phyloP scores from a whole-genome alignment of 805 yeast species.

The Suhomyces sp. region DNA sequence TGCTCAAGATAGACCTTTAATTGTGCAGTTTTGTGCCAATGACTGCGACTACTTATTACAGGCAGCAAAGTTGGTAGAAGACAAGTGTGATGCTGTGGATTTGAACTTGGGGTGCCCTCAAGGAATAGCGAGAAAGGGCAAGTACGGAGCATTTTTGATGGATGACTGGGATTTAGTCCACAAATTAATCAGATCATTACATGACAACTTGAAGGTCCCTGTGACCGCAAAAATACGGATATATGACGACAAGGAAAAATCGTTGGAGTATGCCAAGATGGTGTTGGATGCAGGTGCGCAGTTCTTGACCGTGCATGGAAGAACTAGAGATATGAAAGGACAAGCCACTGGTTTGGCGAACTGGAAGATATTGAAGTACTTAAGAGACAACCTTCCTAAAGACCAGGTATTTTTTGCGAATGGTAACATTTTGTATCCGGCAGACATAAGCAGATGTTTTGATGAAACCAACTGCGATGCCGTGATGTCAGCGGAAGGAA shows the following conservation, averaged over 20 bases:
- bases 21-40: conserved; percentile 96
- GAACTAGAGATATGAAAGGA: conserved; percentile 97
- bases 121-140: conserved; percentile 92
- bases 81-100: conserved; percentile 92
- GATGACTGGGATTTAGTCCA: conserved; percentile 91
- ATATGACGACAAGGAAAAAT: conserved; percentile 78
- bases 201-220: conserved; percentile 72
- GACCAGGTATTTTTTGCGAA: conserved; percentile 91
- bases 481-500: conserved; percentile 97
- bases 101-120: conserved; percentile 97
- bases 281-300: conserved; percentile 93
- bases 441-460: conserved; percentile 71
- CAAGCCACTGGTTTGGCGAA: conserved; percentile 94
- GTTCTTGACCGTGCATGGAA: conserved; percentile 89
- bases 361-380: conserved; percentile 73
- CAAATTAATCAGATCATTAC: conserved; percentile 67
- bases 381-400: conserved; percentile 71
- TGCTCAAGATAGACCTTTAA: conserved; percentile 72
- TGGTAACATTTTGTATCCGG: conserved; percentile 90
- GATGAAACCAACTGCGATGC: conserved; percentile 72
- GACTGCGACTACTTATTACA: conserved; percentile 78
- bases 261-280: conserved; percentile 83
- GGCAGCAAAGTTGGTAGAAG: conserved; percentile 81
- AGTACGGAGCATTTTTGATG: conserved; percentile 94
- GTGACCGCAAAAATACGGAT: conserved; percentile 95